Conservation (phyloP, 2,329 filamentous ascomycete species). For the Ophiostoma piceae region DNA sequence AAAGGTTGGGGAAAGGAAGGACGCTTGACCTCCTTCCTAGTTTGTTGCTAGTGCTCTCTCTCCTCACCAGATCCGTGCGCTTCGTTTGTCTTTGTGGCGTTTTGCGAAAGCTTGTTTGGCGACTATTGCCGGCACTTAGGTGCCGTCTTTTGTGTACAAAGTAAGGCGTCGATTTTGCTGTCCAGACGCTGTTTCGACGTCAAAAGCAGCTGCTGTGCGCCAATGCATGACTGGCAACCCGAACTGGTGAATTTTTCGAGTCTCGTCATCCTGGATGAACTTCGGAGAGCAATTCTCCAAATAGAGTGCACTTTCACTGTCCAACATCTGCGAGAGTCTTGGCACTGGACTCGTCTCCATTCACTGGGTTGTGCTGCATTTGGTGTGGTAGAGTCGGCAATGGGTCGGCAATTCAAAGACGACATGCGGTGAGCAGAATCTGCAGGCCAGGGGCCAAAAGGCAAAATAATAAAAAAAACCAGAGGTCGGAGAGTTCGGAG, state of each 20-base stretch:
- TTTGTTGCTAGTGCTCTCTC: slow-evolving; percentile 6
- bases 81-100: background rate
- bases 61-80: background rate
- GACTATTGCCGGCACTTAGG: background rate
- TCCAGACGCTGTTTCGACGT: no score
- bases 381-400: background rate
- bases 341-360: background rate
- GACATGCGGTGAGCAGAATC: background rate
- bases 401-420: background rate
- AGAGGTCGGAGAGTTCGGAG: background rate
- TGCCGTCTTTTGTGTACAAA: no score
- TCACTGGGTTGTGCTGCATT: background rate
- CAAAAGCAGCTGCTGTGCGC: no score
- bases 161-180: no score
- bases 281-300: background rate
- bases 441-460: background rate
- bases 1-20: background rate
- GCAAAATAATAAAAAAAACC: background rate
- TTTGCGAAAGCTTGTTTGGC: background rate
- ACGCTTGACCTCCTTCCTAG: background rate
- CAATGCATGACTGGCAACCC: no score
- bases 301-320: background rate
- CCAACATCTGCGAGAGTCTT: no score
- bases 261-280: no score
- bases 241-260: no score